A percentile compares a stretch with the other conserved stretches of the same genome.
phyloP scores from a whole-genome alignment of 2,329 filamentous ascomycete genomes.

The Colletotrichum musae region DNA sequence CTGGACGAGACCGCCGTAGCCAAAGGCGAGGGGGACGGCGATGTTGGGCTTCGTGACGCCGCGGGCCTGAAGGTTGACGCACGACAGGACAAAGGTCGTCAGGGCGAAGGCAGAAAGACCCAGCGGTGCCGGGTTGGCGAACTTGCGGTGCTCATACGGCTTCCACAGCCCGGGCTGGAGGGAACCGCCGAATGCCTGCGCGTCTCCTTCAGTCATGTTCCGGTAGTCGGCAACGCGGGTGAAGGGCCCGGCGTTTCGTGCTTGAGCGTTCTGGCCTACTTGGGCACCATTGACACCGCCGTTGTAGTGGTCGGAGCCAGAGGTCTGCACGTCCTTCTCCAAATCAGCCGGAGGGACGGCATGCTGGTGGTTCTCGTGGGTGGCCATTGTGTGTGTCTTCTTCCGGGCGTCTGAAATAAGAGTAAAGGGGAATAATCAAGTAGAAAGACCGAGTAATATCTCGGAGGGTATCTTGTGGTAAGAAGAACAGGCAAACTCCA shows the following conservation, averaged over 20 bases:
- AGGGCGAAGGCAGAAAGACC: constrained; percentile 85
- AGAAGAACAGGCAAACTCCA: constrained; percentile 25
- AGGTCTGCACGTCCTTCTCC: constrained; percentile 41
- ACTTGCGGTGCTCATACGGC: constrained; percentile 76
- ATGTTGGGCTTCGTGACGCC: constrained; percentile 74
- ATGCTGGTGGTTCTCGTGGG: constrained; percentile 24
- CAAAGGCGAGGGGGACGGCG: constrained; percentile 78
- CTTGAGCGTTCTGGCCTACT: constrained; percentile 26
- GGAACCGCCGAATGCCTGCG: constrained; percentile 76
- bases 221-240: constrained; percentile 39
- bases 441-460: not conserved
- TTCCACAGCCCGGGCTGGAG: constrained; percentile 80
- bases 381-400: constrained; percentile 38
- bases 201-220: constrained; percentile 40
- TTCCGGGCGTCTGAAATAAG: constrained; percentile 27
- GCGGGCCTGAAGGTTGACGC: constrained; percentile 78
- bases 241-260: constrained; percentile 33
- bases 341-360: constrained; percentile 24
- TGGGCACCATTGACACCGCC: constrained; percentile 31
- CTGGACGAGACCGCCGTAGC: constrained; percentile 85
- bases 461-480: constrained; percentile 20
- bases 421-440: not conserved
- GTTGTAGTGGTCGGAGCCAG: constrained; percentile 36
- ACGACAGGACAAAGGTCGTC: constrained; percentile 85
- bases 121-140: constrained; percentile 85